phyloP scores from a whole-genome alignment of 176 grass and related monocot species.

The Areca catechu region DNA sequence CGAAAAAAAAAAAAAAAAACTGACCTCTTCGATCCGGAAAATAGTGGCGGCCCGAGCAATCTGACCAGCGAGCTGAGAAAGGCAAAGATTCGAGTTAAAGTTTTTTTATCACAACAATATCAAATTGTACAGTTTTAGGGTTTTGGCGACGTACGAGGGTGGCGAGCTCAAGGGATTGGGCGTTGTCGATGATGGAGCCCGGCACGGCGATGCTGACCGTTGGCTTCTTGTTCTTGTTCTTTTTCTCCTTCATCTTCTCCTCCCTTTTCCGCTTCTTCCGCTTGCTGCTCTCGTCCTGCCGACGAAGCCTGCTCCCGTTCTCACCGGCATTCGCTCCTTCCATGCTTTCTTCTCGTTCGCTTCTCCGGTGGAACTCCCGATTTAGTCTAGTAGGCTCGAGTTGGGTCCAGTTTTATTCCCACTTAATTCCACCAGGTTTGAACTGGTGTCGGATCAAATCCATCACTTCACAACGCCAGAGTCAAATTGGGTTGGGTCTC shows the following conservation, averaged over 20 bases:
- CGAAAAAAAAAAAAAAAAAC: constrained; percentile 3
- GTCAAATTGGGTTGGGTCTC: too few relatives aligned
- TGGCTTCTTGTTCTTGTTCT: constrained; percentile 26
- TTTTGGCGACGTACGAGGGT: constrained; percentile 51
- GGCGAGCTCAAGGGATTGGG: constrained; percentile 84
- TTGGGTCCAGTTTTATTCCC: too few relatives aligned
- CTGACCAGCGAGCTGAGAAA: constrained; percentile 70
- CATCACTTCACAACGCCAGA: too few relatives aligned
- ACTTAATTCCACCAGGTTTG: too few relatives aligned
- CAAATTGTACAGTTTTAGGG: too few relatives aligned
- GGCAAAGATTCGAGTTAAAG: not conserved
- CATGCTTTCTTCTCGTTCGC: not conserved
- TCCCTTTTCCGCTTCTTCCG: not conserved
- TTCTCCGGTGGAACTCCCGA: too few relatives aligned
- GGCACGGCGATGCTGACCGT: constrained; percentile 81
- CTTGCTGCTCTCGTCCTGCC: too few relatives aligned
- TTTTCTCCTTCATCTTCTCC: constrained; percentile 23
- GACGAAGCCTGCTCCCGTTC: not conserved
- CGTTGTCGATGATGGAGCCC: constrained; percentile 83
- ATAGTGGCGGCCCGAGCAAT: constrained; percentile 75
- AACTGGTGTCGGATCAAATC: too few relatives aligned
- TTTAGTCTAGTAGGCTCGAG: too few relatives aligned
- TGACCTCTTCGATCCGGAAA: constrained; percentile 85
- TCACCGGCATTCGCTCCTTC: not conserved
- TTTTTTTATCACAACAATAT: too few relatives aligned